Base-by-base conservation (phyloP, 1,284 basidiomycete species). In the Tilletia setariae region DNA sequence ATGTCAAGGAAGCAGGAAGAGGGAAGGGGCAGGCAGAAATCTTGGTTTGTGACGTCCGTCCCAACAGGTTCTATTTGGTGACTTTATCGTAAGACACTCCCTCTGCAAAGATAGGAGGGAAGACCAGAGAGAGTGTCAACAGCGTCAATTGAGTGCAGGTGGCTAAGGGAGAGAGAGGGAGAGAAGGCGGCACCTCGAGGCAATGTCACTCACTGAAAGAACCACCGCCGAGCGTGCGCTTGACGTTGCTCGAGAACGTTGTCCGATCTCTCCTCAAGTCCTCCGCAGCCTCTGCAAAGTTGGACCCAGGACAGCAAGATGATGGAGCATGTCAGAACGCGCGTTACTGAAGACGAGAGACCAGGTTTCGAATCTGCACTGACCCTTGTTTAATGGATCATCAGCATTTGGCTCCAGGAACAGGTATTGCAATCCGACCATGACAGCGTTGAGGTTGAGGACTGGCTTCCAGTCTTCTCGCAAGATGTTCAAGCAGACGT, bases 391-490 rank as follows among this genome's bases (percentile, higher is more conserved):
- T 77, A 98, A 83, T 28, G 96, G 96, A 84, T 98, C 96, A 79
- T 98, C 95, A 43, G 96, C 91, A 79, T 99, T 99, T 16, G 96
- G 95, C 83, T 98, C 96, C 68, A 98, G 86, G 87, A 99, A 98
- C 61, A 99, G 88, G 83, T 97, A 98, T 83, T 98, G 94, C 70
- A 99, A 85, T 44, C 96, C 96, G 73, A 98, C 93, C 90, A 97
- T 94, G 72, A 98, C 92, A 44, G 93, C 92, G 83, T 94, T 97
- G 67, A 98, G 87, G 84, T 97, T 98, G 65, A 98, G 87, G 2
- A 98, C 96, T 16, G 96, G 96, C 82, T 99, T 99, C 96, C 96
- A 99, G 85, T 98, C 96, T 86, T 98, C 96, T 83, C 96, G 89
- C 70, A 98, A 87, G 79, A 98, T 98, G 85, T 98, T 98, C 42